Conservation (phyloP, 1,139 yeast species). For the Yamadazyma oceani region DNA sequence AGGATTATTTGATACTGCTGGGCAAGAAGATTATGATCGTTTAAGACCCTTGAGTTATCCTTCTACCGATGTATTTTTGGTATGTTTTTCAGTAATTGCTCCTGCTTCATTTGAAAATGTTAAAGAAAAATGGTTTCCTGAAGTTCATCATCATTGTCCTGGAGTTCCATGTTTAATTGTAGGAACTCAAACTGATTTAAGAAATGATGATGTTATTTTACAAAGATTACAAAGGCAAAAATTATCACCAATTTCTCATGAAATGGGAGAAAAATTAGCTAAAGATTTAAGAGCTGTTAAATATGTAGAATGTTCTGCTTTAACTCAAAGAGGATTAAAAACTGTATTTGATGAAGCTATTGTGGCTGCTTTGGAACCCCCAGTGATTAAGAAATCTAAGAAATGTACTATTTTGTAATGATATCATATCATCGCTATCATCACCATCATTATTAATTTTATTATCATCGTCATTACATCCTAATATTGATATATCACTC, state of each 20-base stretch:
- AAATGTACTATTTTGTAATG: constrained; percentile 75
- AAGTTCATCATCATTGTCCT: constrained; percentile 96
- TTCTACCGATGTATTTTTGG: constrained; percentile 92
- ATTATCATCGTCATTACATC: too few species aligned
- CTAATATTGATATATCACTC: too few species aligned
- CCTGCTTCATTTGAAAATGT: constrained; percentile 99
- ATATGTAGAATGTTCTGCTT: constrained; percentile 97
- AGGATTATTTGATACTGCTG: constrained; percentile 96
- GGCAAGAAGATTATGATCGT: constrained; percentile 98
- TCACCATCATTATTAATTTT: too few species aligned
- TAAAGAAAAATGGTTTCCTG: constrained; percentile 98
- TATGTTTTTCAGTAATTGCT: constrained; percentile 91
- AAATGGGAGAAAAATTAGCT: constrained; percentile 90
- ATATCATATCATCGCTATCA: neutral
- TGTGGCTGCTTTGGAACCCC: constrained; percentile 92
- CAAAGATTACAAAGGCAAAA: constrained; percentile 90
- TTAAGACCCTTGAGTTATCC: constrained; percentile 96
- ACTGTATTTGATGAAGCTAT: constrained; percentile 97
- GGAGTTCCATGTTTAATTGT: constrained; percentile 96
- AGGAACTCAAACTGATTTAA: constrained; percentile 92
- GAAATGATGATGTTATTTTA: constrained; percentile 88
- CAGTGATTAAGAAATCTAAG: constrained; percentile 78
- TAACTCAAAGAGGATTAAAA: constrained; percentile 93
- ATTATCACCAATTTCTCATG: constrained; percentile 80
- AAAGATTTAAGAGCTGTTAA: constrained; percentile 92